Percentiles rank a stretch among this genome's conserved stretches.
These are phyloP conservation scores for Rhodotorula sp. DNA, from an alignment of 1,284 basidiomycete genomes.

Conservation along the genomic window DNA sequence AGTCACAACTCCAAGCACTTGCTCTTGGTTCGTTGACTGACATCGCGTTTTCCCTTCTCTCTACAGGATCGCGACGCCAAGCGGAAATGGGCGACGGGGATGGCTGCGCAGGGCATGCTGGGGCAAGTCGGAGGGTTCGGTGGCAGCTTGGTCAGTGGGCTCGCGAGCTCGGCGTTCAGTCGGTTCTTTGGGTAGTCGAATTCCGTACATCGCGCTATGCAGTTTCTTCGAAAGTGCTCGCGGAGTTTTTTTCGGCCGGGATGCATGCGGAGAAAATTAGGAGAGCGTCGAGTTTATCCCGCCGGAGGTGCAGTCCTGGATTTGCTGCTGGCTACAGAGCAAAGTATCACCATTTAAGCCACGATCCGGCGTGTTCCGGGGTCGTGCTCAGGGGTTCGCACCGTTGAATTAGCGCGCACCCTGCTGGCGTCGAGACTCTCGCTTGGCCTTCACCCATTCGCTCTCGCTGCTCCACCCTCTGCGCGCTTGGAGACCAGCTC, in stretches of 20 bases:
- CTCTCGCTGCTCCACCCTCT: not conserved
- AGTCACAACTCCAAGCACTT: not conserved
- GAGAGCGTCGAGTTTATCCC: no score
- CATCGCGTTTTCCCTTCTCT: not conserved
- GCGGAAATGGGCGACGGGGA: slow-evolving; percentile 45
- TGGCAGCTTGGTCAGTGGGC: slow-evolving; percentile 39
- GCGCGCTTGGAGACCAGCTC: not conserved
- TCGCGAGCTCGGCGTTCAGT: slow-evolving; percentile 31
- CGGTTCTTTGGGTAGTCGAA: slow-evolving; percentile 29
- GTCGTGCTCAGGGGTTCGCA: no score
- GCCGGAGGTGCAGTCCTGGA: no score
- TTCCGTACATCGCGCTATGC: no score
- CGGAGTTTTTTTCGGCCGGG: not conserved
- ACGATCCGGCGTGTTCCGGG: no score
- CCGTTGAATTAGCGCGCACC: no score
- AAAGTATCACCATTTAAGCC: no score
- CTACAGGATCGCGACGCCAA: slow-evolving; percentile 44
- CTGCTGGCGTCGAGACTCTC: no score
- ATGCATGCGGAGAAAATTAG: no score
- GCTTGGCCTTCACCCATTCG: not conserved
- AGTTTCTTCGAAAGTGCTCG: no score
- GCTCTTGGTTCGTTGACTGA: not conserved
- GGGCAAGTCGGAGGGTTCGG: slow-evolving; percentile 43
- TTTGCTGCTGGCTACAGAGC: no score
- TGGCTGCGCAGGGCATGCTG: slow-evolving; percentile 42